Percentiles rank a stretch among this genome's conserved stretches.
Conservation (phyloP, 306 rosid species). For the Prunus armeniaca region DNA sequence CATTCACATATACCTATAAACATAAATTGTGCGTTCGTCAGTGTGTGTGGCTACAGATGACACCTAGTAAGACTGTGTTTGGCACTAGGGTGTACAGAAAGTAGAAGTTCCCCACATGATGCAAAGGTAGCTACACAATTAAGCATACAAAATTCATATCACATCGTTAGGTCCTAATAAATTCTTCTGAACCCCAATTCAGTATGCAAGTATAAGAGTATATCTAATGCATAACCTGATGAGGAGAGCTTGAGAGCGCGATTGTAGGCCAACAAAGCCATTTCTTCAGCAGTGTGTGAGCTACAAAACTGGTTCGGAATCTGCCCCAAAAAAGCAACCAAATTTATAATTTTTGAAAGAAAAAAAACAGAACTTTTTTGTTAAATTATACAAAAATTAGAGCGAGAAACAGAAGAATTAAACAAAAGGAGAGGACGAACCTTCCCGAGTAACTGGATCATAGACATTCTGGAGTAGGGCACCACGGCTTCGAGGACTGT, state of each 20-base stretch:
- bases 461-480: conserved; percentile 73
- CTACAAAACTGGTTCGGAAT: conserved; percentile 73
- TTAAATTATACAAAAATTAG: neutral
- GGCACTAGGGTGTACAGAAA: neutral
- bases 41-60: neutral
- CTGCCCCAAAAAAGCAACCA: conserved; percentile 28
- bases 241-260: conserved; percentile 89
- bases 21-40: neutral
- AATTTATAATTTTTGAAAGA: neutral
- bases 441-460: conserved; percentile 78
- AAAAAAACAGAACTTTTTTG: neutral
- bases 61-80: neutral
- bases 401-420: too few species aligned
- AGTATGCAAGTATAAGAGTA: neutral
- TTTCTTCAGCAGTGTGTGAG: conserved; percentile 61
- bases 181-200: neutral
- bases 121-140: neutral
- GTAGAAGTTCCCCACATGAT: neutral
- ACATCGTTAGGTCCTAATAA: neutral
- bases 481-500: conserved; percentile 78
- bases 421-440: conserved; percentile 20
- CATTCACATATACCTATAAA: neutral
- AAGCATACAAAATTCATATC: neutral
- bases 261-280: conserved; percentile 86
- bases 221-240: conserved; percentile 47